Conservation (phyloP, 345 rosid genomes). For the Acer saccharum region DNA sequence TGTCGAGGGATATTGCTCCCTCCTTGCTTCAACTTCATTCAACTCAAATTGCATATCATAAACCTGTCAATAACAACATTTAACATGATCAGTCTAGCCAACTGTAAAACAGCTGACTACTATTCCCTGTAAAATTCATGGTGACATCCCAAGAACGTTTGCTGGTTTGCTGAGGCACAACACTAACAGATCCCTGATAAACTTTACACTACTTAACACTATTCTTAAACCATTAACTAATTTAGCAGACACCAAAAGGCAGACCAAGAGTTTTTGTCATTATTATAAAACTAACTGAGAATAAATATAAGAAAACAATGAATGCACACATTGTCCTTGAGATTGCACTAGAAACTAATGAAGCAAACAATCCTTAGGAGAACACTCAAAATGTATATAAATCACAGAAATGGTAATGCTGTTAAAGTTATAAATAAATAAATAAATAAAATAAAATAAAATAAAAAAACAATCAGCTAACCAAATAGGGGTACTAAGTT, state of each 20-base stretch:
- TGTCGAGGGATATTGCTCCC: conserved; percentile 88
- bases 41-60: conserved; percentile 97
- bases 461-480: background rate
- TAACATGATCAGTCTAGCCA: conserved; percentile 4
- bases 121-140: background rate
- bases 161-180: background rate
- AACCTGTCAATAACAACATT: conserved; percentile 49
- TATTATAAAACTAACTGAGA: background rate
- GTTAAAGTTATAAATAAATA: background rate
- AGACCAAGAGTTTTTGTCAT: background rate
- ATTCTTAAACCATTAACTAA: background rate
- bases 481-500: background rate
- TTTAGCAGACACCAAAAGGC: conserved; percentile 3
- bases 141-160: background rate
- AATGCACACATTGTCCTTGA: too few relatives aligned
- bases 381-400: background rate
- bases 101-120: background rate
- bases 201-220: background rate
- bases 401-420: background rate
- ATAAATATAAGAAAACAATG: background rate
- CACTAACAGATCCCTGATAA: background rate
- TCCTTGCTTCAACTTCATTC: conserved; percentile 97
- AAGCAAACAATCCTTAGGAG: background rate
- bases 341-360: background rate
- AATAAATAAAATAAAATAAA: too few relatives aligned